Base-by-base conservation (phyloP, 257 asterid genomes). In the Solanum etuberosum region DNA sequence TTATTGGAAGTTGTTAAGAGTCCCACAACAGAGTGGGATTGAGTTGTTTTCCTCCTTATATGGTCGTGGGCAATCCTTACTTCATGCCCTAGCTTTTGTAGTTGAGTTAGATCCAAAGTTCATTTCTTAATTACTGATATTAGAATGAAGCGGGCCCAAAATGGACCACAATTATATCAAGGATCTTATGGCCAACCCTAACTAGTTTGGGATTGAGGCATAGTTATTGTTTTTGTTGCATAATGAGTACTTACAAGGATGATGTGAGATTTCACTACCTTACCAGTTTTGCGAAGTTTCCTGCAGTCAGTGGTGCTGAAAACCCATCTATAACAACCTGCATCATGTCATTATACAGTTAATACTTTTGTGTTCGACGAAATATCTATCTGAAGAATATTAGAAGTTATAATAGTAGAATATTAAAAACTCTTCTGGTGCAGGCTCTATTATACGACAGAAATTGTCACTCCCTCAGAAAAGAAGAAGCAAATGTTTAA, bases 241-340 rank as follows among this genome's bases (percentile, higher is more conserved):
- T 78, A 78, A 42, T 18, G 80, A 29, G 59, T 57, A 83, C 25
- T 23, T 37, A 59, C 27, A 65, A 88, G 84, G 90, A 90, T 77
- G 84, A 92, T 90, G 91, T 76, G 88, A 90, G 92, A 89, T 91
- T 93, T 88, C 94, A 91, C 90, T 93, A 97, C 98, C 98, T 97
- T 97, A 97, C 99, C 99, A 95, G 97, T 93, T 97, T 95, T 83
- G 97, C 98, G 31, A 97, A 95, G 93, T 97, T 97, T 90, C 99
- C 98, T 23, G 99, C 98, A 1, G 99, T 97, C 87, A 97, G 93
- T 72, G 98, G 99, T 15, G 99, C 97, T 21, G 98, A 97, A 88
- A 91, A 97, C 84, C 99, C 99, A 89, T 97, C 99, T 82, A 97
- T 10, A 87, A 94, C 97, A 88, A 94, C 96, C 99, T 97, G 91